Base-by-base conservation (phyloP, 176 grass and related monocot species). In the Oryza coarctata region DNA sequence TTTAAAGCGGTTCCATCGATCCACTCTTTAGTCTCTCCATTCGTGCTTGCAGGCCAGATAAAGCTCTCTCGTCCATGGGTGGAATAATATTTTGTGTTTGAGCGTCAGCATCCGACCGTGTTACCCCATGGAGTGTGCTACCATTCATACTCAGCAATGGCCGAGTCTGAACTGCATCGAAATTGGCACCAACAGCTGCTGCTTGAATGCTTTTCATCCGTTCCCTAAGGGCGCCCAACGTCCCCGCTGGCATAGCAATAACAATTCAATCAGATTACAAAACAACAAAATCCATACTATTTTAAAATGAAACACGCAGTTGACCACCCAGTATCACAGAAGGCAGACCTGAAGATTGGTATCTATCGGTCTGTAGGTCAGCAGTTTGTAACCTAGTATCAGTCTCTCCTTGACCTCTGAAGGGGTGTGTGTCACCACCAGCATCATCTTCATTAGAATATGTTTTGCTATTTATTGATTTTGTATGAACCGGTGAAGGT, bases 181-280 rank as follows among this genome's bases (percentile, higher is more conserved):
- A 78, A 77, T 89, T 85, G 12, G 89, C 87, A 71, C 89, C 87
- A 10, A 90, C 90, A 40, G 95, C 92, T 68, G 92, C 95, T 58
- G 95, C 95, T 86, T 99, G 96, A 49, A 99, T 99, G 77, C 90
- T 99, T 94, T 93, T 99, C 96, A 99, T 99, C 80, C 96, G 90
- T 79, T 99, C 96, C 78, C 96, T 91, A 50, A 99, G 90, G 63
- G 96, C 96, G 84, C 89, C 90, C 80, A 92, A 84, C 29, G 90
- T 87, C 5, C 90, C 90, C 71, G 80, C 35, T 84, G 40, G 4
- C 78, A 64, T 13, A 43, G 3, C 73, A 55, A 82, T 23, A 65
- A 67, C 8, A 32, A 30, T 40, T 57, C 31, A 58, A 63, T 75
- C 31, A 85, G 75, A 77, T n/a, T 17, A 25, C 22, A 66, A 58